Evolutionary conservation across 2,329 filamentous ascomycete species (phyloP), one percentile per base, ranked within the genome.

Genomic region (Didymella exigua): DNA sequence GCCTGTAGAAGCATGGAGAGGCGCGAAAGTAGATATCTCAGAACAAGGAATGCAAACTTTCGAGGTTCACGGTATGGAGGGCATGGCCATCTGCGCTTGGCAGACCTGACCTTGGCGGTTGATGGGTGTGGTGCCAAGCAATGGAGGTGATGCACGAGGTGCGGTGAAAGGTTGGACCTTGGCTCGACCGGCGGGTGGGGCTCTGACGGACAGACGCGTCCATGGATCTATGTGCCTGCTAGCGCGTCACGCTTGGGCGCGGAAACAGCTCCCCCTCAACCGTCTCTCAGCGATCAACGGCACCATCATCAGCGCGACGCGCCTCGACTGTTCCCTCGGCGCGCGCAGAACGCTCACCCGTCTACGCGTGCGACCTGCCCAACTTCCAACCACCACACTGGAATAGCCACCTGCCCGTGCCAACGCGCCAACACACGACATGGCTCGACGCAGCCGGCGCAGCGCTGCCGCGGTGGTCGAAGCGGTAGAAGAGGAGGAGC

Each of bases 381-480:
- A 18, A 33, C 7, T 6, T 19, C 13, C 2, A 2, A 21, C 14
- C 27, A 53, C 37, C 26, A 31, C 33, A 26, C 37, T 49, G 30
- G 54, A 43, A 46, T 40, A 23, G 19, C 14, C 21, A 48, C 34
- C 45, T 47, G 36, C 44, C 33, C 45, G 41, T 10, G 33, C 29
- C 33, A 34, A 66, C 69, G 67, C 69, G 67, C 67, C 56, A 56
- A 60, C 61, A 72, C 70, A 66, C 71, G 67, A 64, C 51, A 75
- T 74, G 72, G 71, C 71, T 48, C 68, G 71, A 63, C 72, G 74
- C 63, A 75, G 72, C 61, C 71, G 74, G 63, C 69, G 73, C 44
- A 75, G 71, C 65, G 72, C 65, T 36, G 66, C 64, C 49, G 70
- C 71, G 53, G 73, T 71, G 49, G 59, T 63, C 4, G 66, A 68